Percentiles rank a stretch among this genome's conserved stretches.
Conservation (phyloP, 2,329 filamentous ascomycete species). For the Fusarium chaquense region DNA sequence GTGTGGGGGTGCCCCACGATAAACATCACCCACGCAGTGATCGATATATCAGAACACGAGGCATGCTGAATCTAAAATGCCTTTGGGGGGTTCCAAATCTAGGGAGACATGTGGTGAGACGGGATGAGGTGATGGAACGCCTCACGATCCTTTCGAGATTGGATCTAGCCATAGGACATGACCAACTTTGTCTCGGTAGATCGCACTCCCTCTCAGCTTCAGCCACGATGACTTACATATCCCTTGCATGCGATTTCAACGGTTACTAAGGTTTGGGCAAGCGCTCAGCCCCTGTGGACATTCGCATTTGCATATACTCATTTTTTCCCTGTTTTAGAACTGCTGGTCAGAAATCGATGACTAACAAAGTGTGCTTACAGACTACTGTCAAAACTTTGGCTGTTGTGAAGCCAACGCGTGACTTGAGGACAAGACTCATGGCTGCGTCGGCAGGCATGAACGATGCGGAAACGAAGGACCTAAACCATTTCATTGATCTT, state of each 20-base stretch:
- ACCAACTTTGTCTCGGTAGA: slow-evolving; percentile 37
- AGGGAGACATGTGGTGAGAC: slow-evolving; percentile 22
- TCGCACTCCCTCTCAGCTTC: slow-evolving; percentile 29
- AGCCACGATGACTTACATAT: slow-evolving; percentile 39
- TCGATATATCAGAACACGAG: slow-evolving; percentile 23
- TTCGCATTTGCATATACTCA: slow-evolving; percentile 15
- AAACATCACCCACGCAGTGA: slow-evolving; percentile 37
- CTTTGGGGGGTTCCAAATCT: slow-evolving; percentile 25
- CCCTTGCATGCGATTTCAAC: slow-evolving; percentile 41
- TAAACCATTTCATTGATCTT: slow-evolving; percentile 87
- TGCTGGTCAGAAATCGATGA: slow-evolving; percentile 19
- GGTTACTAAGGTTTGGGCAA: slow-evolving; percentile 25
- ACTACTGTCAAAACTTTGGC: slow-evolving; percentile 75
- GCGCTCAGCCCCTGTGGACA: slow-evolving; percentile 35
- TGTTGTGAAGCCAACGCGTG: slow-evolving; percentile 80
- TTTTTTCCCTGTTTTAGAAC: slow-evolving; percentile 32
- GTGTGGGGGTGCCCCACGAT: slow-evolving; percentile 40
- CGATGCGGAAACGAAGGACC: slow-evolving; percentile 79
- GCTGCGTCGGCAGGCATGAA: slow-evolving; percentile 79
- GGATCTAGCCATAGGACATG: slow-evolving; percentile 36
- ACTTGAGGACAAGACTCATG: slow-evolving; percentile 83
- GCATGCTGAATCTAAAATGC: slow-evolving; percentile 35
- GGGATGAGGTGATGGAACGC: slow-evolving; percentile 22
- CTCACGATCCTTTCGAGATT: slow-evolving; percentile 33
- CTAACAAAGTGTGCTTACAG: slow-evolving; percentile 56